Conservation (phyloP, 129 eudicot genomes). For the Flaveria trinervia region DNA sequence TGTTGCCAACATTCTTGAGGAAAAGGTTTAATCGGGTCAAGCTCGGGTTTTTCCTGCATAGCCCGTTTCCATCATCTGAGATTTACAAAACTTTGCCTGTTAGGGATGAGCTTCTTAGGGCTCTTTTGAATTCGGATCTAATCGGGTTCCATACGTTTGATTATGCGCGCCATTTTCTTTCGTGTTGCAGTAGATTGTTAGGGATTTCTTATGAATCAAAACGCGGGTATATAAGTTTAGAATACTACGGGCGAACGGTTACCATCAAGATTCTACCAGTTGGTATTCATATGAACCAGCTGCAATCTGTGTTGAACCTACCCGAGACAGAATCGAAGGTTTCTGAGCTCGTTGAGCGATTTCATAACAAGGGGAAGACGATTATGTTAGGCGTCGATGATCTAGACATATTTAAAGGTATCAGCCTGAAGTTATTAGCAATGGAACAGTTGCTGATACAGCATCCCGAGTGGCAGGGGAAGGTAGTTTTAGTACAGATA, state of each 20-base stretch:
- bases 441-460: slow-evolving; percentile 76
- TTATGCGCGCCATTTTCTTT: slow-evolving; percentile 81
- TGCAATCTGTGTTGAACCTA: slow-evolving; percentile 61
- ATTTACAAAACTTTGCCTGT: slow-evolving; percentile 78
- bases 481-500: slow-evolving; percentile 79
- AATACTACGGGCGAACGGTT: slow-evolving; percentile 82
- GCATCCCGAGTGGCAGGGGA: slow-evolving; percentile 84
- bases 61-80: slow-evolving; percentile 84
- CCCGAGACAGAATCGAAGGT: slow-evolving; percentile 71
- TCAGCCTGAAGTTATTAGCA: slow-evolving; percentile 72
- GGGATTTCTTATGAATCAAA: slow-evolving; percentile 78
- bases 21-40: slow-evolving; percentile 77
- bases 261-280: slow-evolving; percentile 81
- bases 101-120: slow-evolving; percentile 76
- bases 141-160: slow-evolving; percentile 91
- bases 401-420: slow-evolving; percentile 84
- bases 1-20: slow-evolving; percentile 76
- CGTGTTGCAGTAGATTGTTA: slow-evolving; percentile 79
- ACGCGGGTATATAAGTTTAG: slow-evolving; percentile 79
- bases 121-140: slow-evolving; percentile 70
- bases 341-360: slow-evolving; percentile 56
- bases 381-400: slow-evolving; percentile 83
- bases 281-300: slow-evolving; percentile 81
- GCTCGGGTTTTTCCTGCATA: slow-evolving; percentile 81
- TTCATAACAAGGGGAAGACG: slow-evolving; percentile 51